Evolutionary conservation across 352 stramenopile species (phyloP).

Genomic region (Globisporangium okanoganense): DNA sequence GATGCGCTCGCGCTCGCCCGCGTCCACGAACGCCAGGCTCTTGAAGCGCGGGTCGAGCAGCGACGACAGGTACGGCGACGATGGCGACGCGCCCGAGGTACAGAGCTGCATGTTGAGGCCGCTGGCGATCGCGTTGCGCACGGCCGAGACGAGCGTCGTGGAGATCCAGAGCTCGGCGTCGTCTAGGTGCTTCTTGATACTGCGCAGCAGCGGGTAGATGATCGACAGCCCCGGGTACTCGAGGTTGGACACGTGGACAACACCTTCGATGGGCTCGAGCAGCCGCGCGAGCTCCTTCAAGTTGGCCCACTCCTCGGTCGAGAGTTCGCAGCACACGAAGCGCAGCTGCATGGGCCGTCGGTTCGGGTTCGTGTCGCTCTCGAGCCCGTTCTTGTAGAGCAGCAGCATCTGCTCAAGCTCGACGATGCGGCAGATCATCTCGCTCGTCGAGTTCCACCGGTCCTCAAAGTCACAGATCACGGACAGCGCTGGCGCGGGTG

Average conservation of each 20-base stretch:
- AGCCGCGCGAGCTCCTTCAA: constrained; percentile 65
- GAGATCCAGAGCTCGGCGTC: constrained; percentile 60
- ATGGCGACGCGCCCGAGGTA: constrained; percentile 32
- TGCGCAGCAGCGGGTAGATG: constrained; percentile 62
- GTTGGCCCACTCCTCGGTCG: constrained; percentile 57
- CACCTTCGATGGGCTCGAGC: constrained; percentile 58
- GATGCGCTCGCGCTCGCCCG: constrained; percentile 45
- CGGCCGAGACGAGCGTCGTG: constrained; percentile 52
- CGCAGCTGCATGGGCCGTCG: constrained; percentile 71
- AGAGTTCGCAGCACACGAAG: constrained; percentile 74
- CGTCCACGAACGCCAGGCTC: constrained; percentile 56
- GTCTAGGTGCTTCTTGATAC: constrained; percentile 65
- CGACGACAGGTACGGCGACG: constrained; percentile 61
- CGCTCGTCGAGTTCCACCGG: constrained; percentile 70
- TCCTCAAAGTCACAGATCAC: constrained; percentile 80
- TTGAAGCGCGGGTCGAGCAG: constrained; percentile 77
- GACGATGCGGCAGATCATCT: constrained; percentile 81
- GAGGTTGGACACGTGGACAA: constrained; percentile 60
- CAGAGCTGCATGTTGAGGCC: constrained; percentile 54
- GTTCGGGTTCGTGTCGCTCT: constrained; percentile 67
- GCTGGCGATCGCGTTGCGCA: constrained; percentile 53
- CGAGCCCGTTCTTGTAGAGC: constrained; percentile 72
- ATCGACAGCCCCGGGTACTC: constrained; percentile 73
- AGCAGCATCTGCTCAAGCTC: constrained; percentile 69
- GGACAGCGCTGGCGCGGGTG: constrained; percentile 32